These are phyloP conservation scores for Leishmania lainsoni DNA, from an alignment of 208 protist genomes.

Conservation along the genomic window DNA sequence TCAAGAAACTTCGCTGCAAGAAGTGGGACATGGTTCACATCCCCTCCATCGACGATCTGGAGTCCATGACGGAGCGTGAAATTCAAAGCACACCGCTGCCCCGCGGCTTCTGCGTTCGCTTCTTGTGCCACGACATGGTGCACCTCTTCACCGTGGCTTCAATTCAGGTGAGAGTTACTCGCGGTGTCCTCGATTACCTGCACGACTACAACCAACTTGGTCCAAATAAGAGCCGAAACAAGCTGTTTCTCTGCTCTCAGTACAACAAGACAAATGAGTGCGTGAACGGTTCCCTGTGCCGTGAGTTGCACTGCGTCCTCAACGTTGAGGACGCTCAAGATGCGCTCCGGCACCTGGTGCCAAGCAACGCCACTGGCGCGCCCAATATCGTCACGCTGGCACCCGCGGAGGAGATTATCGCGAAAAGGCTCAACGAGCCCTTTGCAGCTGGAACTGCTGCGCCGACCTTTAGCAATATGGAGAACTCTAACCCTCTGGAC, in stretches of 20 bases:
- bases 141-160: slow-evolving; percentile 72
- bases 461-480: slow-evolving; percentile 12
- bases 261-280: slow-evolving; percentile 53
- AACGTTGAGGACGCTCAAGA: slow-evolving; percentile 55
- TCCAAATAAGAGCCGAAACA: slow-evolving; percentile 78
- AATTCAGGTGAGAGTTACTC: slow-evolving; percentile 54
- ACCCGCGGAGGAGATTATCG: slow-evolving; percentile 35
- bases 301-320: slow-evolving; percentile 77
- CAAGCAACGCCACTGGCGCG: slow-evolving; percentile 74
- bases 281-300: slow-evolving; percentile 63
- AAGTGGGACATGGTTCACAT: slow-evolving; percentile 69
- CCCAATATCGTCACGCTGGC: slow-evolving; percentile 42
- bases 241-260: slow-evolving; percentile 68
- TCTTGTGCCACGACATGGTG: slow-evolving; percentile 76
- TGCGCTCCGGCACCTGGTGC: slow-evolving; percentile 47
- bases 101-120: slow-evolving; percentile 69
- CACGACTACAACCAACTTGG: slow-evolving; percentile 80
- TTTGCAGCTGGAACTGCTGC: slow-evolving; percentile 5
- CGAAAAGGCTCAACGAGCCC: slow-evolving; percentile 38
- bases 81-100: slow-evolving; percentile 42
- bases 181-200: slow-evolving; percentile 76
- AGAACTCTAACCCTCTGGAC: slow-evolving; percentile 37
- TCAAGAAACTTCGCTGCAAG: slow-evolving; percentile 50
- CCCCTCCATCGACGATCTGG: slow-evolving; percentile 60
- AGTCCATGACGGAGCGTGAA: slow-evolving; percentile 40